These are phyloP conservation scores for Pisolithus albus DNA, from an alignment of 768 basidiomycete genomes.

Conservation along the genomic window DNA sequence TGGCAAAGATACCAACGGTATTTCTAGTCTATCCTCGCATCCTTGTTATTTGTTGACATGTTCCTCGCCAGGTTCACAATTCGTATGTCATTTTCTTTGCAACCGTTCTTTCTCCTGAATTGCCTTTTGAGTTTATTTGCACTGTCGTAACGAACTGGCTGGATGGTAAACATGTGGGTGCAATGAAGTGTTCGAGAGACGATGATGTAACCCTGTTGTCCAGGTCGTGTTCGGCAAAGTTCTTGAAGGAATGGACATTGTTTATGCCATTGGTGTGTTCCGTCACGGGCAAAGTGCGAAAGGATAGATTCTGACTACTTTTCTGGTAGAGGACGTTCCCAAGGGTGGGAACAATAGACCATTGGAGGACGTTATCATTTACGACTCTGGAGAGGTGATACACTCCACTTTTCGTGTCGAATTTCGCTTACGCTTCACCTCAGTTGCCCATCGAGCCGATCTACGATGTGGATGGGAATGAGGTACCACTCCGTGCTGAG, in stretches of 20 bases:
- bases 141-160: slow-evolving; percentile 84
- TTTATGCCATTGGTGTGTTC: slow-evolving; percentile 61
- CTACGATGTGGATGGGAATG: slow-evolving; percentile 60
- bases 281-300: not conserved
- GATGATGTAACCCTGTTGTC: slow-evolving; percentile 5
- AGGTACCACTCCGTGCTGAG: slow-evolving; percentile 95
- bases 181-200: not conserved
- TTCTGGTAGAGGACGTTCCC: slow-evolving; percentile 54
- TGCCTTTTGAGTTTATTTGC: slow-evolving; percentile 73
- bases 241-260: slow-evolving; percentile 86
- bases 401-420: slow-evolving; percentile 1
- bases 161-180: slow-evolving; percentile 77
- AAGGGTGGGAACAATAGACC: slow-evolving; percentile 74
- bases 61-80: slow-evolving; percentile 65
- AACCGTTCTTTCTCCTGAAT: not conserved
- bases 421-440: slow-evolving; percentile 2
- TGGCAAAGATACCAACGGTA: slow-evolving; percentile 88
- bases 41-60: slow-evolving; percentile 1
- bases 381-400: slow-evolving; percentile 79
- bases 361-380: slow-evolving; percentile 68
- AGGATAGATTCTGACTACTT: slow-evolving; percentile 5
- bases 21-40: slow-evolving; percentile 4
- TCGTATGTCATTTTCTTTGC: slow-evolving; percentile 42
- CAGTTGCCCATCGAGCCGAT: slow-evolving; percentile 50
- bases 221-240: slow-evolving; percentile 93